These are phyloP conservation scores for Amanita subjunquillea DNA, from an alignment of 768 basidiomycete genomes.

Conservation along the genomic window DNA sequence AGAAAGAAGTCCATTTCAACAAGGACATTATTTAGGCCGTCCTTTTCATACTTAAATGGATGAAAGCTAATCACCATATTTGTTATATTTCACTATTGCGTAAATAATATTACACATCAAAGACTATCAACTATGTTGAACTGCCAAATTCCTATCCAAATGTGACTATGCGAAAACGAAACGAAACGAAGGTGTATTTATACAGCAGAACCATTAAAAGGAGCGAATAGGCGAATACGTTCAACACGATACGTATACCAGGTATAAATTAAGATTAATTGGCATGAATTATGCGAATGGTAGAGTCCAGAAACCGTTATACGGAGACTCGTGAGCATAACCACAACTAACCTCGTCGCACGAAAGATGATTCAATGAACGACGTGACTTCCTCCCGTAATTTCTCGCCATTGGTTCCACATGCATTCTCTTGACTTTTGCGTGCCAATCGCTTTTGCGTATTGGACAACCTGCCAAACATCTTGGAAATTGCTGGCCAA, in stretches of 20 bases:
- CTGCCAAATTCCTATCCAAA: too few species aligned
- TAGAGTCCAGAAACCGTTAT: not conserved
- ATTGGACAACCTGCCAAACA: conserved; percentile 46
- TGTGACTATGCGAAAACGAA: too few species aligned
- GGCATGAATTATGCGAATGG: not conserved
- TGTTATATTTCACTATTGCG: too few species aligned
- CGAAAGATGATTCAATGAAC: not conserved
- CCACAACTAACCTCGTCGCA: not conserved
- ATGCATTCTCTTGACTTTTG: conserved; percentile 23
- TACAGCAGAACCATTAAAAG: too few species aligned
- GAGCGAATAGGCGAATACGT: too few species aligned
- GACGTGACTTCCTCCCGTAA: not conserved
- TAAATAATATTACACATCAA: too few species aligned
- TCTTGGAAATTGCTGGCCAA: conserved; percentile 74
- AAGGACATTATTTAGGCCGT: too few species aligned
- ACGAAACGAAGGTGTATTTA: too few species aligned
- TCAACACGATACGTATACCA: not conserved
- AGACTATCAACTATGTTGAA: too few species aligned
- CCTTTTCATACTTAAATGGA: too few species aligned
- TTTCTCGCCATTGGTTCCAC: conserved; percentile 27
- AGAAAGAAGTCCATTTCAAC: too few species aligned
- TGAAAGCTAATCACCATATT: too few species aligned
- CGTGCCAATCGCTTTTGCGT: conserved; percentile 35
- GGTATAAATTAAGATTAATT: not conserved
- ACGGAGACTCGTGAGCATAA: not conserved